Evolutionary conservation across 352 stramenopile species (phyloP).

Genomic region (Lagenidium giganteum): DNA sequence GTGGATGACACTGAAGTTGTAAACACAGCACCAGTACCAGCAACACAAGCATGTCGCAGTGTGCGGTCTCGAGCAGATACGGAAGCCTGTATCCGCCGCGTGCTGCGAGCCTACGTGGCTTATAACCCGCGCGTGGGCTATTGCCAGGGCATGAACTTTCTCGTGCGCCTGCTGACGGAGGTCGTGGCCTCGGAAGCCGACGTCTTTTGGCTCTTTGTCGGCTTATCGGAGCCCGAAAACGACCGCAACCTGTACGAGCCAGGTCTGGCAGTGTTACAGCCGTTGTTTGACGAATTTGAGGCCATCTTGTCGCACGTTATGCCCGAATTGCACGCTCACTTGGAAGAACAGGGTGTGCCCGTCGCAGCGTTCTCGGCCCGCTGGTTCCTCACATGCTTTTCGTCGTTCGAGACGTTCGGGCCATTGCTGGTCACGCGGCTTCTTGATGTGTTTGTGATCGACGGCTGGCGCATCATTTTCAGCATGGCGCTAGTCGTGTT

Average conservation of each 20-base stretch:
- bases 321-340: slow-evolving; percentile 52
- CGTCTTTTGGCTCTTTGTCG: slow-evolving; percentile 81
- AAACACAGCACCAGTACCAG: too few relatives aligned
- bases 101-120: slow-evolving; percentile 74
- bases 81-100: slow-evolving; percentile 66
- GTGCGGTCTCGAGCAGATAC: too few relatives aligned
- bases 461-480: slow-evolving; percentile 77
- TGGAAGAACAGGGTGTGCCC: slow-evolving; percentile 53
- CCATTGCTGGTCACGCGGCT: slow-evolving; percentile 58
- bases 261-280: slow-evolving; percentile 58
- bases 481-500: slow-evolving; percentile 76
- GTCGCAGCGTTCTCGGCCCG: slow-evolving; percentile 68
- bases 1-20: slow-evolving; percentile 17
- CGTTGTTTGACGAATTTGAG: slow-evolving; percentile 64
- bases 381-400: slow-evolving; percentile 86
- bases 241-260: slow-evolving; percentile 78
- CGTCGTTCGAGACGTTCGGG: slow-evolving; percentile 73
- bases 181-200: slow-evolving; percentile 61
- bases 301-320: slow-evolving; percentile 58
- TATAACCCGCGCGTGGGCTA: slow-evolving; percentile 82
- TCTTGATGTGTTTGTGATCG: slow-evolving; percentile 77
- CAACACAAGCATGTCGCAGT: too few relatives aligned
- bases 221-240: slow-evolving; percentile 67
- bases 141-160: slow-evolving; percentile 87
- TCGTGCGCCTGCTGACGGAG: slow-evolving; percentile 69